Base-by-base conservation (phyloP, 352 stramenopile genomes). In the Phytophthora fragariaefolia region DNA sequence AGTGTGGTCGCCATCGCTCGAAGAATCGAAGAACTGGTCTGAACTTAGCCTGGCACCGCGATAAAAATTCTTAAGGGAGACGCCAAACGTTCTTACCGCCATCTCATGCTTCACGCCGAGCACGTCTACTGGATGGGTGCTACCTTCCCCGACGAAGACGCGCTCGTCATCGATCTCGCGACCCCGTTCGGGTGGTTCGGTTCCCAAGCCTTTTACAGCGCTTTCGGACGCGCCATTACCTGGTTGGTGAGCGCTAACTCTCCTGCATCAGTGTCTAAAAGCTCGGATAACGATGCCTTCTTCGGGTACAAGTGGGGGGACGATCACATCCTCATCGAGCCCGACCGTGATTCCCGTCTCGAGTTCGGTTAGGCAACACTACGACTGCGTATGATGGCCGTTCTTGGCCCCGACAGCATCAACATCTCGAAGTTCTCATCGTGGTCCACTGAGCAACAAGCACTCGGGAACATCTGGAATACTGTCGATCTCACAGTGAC, bases 251-350 rank as follows among this genome's bases (percentile, higher is more conserved):
- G 48, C 17, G 36, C 13, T 0, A 71, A 68, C 32, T 75, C 67
- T n/a, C 61, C 62, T 13, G 34, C 46, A 13, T 55, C 67, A 7
- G 56, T 71, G 1, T 55, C 56, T 0, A 46, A 52, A 1, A 50
- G 50, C 3, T 4, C 3, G 0, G 74, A 74, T 24, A n/a, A 42
- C 0, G 50, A 66, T 3, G 26, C 40, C 2, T 74, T 75, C 22
- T 76, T 71, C 22, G 48, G 30, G 0, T 77, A 61, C 26, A 58
- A 75, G 18, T 80, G 65, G 62, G 58, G 73, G 0, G 73, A 75
- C 26, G 69, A 77, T 28, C 73, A 77, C 17, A 58, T 77, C n/a
- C 6, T 75, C 0, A 55, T 80, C 13, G 72, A 77, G n/a, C n/a
- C 42, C 5, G 52, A 66, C 3, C 3, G 12, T 3, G 30, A 43